These are phyloP conservation scores for Geotrichum macrosporum DNA, from an alignment of 1,139 yeast species.

Conservation along the genomic window DNA sequence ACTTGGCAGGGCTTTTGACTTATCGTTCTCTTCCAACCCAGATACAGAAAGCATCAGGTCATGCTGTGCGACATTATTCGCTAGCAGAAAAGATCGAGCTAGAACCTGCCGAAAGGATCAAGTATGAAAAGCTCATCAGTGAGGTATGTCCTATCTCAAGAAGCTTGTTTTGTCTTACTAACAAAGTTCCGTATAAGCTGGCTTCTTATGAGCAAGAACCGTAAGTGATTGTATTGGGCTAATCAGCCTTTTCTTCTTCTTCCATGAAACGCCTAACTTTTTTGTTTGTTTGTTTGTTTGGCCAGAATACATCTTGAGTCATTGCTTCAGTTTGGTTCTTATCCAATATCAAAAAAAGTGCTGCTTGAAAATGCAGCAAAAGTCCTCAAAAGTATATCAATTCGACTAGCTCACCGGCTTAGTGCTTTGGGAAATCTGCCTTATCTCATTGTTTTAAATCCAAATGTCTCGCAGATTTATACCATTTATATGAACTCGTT, in stretches of 20 bases:
- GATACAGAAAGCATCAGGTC: too few species aligned
- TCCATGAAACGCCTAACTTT: neutral
- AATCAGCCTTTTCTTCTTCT: too few species aligned
- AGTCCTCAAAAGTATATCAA: conserved; percentile 33
- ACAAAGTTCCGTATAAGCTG: neutral
- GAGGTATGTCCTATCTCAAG: conserved; percentile 10
- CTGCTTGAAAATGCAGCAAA: conserved; percentile 40
- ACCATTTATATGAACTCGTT: conserved; percentile 67
- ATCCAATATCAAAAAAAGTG: conserved; percentile 31
- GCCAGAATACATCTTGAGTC: conserved; percentile 30
- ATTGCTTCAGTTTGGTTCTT: conserved; percentile 29
- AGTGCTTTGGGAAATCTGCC: conserved; percentile 69
- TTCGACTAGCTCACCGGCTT: conserved; percentile 53
- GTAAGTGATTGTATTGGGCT: conserved; percentile 7
- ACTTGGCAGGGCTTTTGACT: too few species aligned
- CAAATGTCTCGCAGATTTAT: conserved; percentile 82
- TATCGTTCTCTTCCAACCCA: too few species aligned
- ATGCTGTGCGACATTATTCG: neutral
- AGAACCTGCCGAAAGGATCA: neutral
- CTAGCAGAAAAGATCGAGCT: conserved; percentile 7
- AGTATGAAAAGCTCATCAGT: conserved; percentile 15
- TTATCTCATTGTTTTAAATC: conserved; percentile 78
- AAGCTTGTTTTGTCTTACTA: neutral
- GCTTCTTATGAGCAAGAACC: conserved; percentile 16
- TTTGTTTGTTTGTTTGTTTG: too few species aligned